Evolutionary conservation across 1,284 basidiomycete genomes (phyloP).

Genomic region (Ganoderma lucidum): DNA sequence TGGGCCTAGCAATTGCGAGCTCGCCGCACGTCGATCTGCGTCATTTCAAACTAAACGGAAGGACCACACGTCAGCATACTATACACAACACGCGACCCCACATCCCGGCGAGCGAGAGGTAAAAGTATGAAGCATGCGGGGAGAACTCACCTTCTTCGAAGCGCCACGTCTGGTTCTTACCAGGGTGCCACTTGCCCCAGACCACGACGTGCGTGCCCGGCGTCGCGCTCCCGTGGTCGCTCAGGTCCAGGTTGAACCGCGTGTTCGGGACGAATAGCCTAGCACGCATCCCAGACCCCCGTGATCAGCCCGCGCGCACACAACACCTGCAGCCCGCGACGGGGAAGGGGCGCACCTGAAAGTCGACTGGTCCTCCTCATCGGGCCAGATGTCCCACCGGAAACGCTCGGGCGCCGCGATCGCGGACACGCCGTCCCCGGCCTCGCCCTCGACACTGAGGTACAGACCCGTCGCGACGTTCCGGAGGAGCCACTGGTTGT

Average conservation of each 20-base stretch:
- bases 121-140: neutral
- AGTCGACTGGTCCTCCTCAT: neutral
- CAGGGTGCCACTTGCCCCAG: neutral
- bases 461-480: neutral
- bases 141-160: neutral
- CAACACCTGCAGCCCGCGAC: neutral
- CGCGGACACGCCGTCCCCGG: neutral
- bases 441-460: neutral
- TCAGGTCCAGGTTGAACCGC: neutral
- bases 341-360: neutral
- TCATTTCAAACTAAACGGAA: neutral
- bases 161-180: constrained; percentile 1
- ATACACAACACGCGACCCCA: too few relatives aligned
- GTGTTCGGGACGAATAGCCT: neutral
- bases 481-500: neutral
- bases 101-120: too few relatives aligned
- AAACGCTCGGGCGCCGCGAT: neutral
- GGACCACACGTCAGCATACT: neutral
- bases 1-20: too few relatives aligned
- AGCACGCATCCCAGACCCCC: neutral
- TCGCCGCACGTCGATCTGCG: too few relatives aligned
- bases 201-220: neutral
- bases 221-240: neutral
- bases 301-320: neutral
- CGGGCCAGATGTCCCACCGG: neutral